A percentile compares a stretch with the other conserved stretches of the same genome.
Evolutionary conservation across 768 basidiomycete species (phyloP).

Genomic region (Termitomyces sp.): DNA sequence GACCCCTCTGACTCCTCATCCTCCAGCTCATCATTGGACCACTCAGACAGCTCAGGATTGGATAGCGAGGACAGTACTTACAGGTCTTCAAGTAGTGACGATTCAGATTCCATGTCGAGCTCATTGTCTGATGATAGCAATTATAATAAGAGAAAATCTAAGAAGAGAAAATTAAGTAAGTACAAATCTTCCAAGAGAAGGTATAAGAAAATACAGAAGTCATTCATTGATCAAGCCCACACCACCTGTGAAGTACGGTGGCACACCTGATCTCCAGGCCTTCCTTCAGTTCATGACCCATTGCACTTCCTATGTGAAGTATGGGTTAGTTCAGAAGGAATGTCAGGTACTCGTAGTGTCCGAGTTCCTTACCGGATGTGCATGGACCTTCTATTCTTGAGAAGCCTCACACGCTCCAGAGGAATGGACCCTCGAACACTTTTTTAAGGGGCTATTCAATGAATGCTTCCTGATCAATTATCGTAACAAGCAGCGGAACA

Average conservation of each 20-base stretch:
- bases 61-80: no score
- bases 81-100: no score
- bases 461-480: conserved; percentile 19
- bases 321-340: not conserved
- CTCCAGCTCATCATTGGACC: no score
- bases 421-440: not conserved
- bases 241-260: conserved; percentile 15
- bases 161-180: not conserved
- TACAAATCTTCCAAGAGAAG: not conserved
- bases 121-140: no score
- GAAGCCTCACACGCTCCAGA: not conserved
- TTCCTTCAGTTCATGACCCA: conserved; percentile 21
- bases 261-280: not conserved
- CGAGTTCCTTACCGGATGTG: not conserved
- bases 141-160: not conserved
- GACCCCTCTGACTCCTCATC: no score
- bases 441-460: conserved; percentile 2
- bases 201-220: no score
- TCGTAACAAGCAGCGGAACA: conserved; percentile 22
- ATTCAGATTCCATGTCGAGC: no score
- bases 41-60: no score
- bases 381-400: conserved; percentile 1
- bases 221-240: conserved; percentile 11
- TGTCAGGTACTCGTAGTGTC: not conserved
- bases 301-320: conserved; percentile 15